These are phyloP conservation scores for Penicillium lagena DNA, from an alignment of 495 filamentous ascomycete genomes.

Conservation along the genomic window DNA sequence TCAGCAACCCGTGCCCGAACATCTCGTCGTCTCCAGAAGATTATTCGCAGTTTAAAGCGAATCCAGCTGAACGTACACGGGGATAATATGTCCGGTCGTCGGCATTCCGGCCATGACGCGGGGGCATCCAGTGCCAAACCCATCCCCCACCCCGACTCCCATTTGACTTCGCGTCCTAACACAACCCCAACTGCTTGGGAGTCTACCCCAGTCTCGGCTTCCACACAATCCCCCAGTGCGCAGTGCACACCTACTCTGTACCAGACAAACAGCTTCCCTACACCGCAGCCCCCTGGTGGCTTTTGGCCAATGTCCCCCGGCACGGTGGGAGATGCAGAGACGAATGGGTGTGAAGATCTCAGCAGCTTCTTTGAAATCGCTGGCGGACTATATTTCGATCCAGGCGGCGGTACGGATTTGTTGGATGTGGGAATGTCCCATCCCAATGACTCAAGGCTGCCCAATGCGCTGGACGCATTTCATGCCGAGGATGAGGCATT, in stretches of 20 bases:
- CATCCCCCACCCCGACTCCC: neutral
- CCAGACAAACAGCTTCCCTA: slow-evolving; percentile 4
- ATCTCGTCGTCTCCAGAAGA: slow-evolving; percentile 32
- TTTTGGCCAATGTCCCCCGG: slow-evolving; percentile 17
- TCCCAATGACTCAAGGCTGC: neutral
- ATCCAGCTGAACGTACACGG: slow-evolving; percentile 21
- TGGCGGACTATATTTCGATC: slow-evolving; percentile 31
- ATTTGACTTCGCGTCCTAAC: neutral
- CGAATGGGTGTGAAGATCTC: slow-evolving; percentile 30
- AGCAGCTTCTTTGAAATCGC: slow-evolving; percentile 42
- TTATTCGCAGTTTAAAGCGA: slow-evolving; percentile 31
- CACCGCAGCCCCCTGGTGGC: slow-evolving; percentile 7
- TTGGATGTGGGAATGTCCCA: slow-evolving; percentile 9
- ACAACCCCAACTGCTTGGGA: neutral
- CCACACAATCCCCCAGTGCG: slow-evolving; percentile 2
- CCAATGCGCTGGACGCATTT: slow-evolving; percentile 22
- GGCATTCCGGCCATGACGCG: neutral
- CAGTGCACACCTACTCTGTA: neutral
- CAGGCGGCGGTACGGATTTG: slow-evolving; percentile 6
- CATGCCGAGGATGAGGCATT: slow-evolving; percentile 36
- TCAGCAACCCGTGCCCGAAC: slow-evolving; percentile 34
- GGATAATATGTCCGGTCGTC: slow-evolving; percentile 1
- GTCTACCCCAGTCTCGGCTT: neutral
- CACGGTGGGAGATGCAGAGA: slow-evolving; percentile 4
- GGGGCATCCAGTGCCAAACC: neutral